These are phyloP conservation scores for Puya raimondii DNA, from an alignment of 176 grass and related monocot species.

Conservation along the genomic window DNA sequence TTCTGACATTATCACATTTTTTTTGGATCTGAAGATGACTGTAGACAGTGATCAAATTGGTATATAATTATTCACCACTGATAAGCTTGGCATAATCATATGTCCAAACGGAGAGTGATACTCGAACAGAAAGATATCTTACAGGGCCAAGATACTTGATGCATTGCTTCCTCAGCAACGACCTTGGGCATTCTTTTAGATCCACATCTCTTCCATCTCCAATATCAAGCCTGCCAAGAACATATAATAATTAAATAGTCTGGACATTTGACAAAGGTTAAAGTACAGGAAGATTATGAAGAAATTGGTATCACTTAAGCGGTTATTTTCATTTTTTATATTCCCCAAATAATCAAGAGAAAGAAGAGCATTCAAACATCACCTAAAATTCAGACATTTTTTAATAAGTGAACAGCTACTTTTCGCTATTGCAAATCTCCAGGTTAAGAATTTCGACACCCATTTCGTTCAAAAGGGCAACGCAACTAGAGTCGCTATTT, in stretches of 20 bases:
- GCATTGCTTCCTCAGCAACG: conserved; percentile 55
- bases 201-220: conserved; percentile 77
- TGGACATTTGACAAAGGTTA: background rate
- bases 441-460: too few relatives aligned
- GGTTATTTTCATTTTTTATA: background rate
- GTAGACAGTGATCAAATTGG: background rate
- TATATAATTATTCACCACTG: background rate
- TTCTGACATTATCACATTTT: too few relatives aligned
- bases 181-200: conserved; percentile 59
- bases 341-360: background rate
- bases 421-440: too few relatives aligned
- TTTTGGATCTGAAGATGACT: background rate
- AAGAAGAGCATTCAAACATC: background rate
- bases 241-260: background rate
- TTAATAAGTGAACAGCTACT: too few relatives aligned
- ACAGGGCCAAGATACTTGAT: conserved; percentile 92
- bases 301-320: background rate
- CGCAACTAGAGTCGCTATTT: too few relatives aligned
- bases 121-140: conserved; percentile 26
- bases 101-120: background rate
- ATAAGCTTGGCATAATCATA: background rate
- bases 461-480: too few relatives aligned
- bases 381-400: background rate
- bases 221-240: conserved; percentile 66
- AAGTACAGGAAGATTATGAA: background rate